phyloP scores from a whole-genome alignment of 2,329 filamentous ascomycete species.

The Chaetomium sp. region DNA sequence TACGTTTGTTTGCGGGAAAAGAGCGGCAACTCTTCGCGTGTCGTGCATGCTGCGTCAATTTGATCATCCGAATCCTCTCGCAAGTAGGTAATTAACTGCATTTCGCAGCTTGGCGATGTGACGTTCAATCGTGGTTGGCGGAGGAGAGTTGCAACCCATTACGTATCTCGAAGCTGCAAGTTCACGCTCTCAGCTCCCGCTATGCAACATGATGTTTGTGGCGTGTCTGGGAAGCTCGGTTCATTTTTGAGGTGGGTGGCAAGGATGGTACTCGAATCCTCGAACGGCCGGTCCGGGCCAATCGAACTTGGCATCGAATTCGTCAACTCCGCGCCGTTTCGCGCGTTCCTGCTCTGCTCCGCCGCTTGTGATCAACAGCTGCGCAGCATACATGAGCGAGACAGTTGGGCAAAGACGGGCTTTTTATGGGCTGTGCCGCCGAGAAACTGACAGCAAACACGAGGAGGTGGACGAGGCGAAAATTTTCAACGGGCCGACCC shows the following conservation, averaged over 20 bases:
- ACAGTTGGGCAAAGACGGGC: background rate
- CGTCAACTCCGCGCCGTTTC: constrained; percentile 18
- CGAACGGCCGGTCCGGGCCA: constrained; percentile 4
- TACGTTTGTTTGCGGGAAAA: constrained; percentile 11
- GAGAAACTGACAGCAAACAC: background rate
- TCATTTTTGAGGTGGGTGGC: constrained; percentile 25
- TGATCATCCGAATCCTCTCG: background rate
- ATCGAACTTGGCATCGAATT: constrained; percentile 19
- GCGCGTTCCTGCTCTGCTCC: constrained; percentile 15
- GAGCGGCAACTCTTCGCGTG: background rate
- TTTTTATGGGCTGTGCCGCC: background rate
- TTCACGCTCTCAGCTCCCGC: constrained; percentile 19
- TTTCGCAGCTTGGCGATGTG: constrained; percentile 1
- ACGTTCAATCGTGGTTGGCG: background rate
- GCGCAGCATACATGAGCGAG: background rate
- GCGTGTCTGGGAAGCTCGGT: constrained; percentile 37
- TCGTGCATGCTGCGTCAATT: constrained; percentile 5
- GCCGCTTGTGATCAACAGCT: background rate
- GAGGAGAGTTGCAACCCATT: constrained; percentile 28
- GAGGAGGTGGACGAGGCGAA: background rate
- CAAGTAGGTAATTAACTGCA: background rate
- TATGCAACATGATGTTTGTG: constrained; percentile 34
- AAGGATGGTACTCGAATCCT: constrained; percentile 23
- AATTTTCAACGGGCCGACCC: background rate
- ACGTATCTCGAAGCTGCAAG: constrained; percentile 26